A percentile compares a stretch with the other conserved stretches of the same genome.
Conservation (phyloP, 306 rosid genomes). For the Biancaea sappan region DNA sequence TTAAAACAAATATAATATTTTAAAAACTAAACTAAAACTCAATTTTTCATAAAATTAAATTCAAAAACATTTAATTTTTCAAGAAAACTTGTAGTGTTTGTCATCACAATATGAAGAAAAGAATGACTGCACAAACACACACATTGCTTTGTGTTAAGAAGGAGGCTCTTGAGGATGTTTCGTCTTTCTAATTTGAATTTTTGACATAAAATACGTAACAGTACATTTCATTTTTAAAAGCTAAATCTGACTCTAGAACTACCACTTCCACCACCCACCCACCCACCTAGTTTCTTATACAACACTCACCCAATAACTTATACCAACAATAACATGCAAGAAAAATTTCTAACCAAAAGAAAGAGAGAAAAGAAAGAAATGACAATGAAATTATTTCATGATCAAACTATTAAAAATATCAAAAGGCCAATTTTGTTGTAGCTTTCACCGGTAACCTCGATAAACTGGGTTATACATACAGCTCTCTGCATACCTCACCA, state of each 20-base stretch:
- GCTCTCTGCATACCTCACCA: constrained; percentile 80
- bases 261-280: constrained; percentile 32
- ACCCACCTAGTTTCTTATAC: constrained; percentile 27
- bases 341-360: not conserved
- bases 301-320: constrained; percentile 16
- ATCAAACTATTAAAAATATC: constrained; percentile 9
- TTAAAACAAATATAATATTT: too few species aligned
- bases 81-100: too few species aligned
- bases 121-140: not conserved
- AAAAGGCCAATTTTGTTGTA: not conserved
- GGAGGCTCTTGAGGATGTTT: constrained; percentile 17
- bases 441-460: constrained; percentile 66
- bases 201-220: constrained; percentile 14
- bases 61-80: too few species aligned
- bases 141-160: too few species aligned
- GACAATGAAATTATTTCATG: not conserved
- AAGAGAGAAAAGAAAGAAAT: not conserved
- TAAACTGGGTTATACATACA: constrained; percentile 89
- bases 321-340: constrained; percentile 6
- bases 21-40: too few species aligned
- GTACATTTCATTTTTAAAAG: constrained; percentile 25
- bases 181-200: constrained; percentile 26
- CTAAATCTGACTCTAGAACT: constrained; percentile 20
- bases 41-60: too few species aligned
- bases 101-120: not conserved